Evolutionary conservation across 2,329 filamentous ascomycete species (phyloP).

Genomic region (Penicillium brevicompactum): DNA sequence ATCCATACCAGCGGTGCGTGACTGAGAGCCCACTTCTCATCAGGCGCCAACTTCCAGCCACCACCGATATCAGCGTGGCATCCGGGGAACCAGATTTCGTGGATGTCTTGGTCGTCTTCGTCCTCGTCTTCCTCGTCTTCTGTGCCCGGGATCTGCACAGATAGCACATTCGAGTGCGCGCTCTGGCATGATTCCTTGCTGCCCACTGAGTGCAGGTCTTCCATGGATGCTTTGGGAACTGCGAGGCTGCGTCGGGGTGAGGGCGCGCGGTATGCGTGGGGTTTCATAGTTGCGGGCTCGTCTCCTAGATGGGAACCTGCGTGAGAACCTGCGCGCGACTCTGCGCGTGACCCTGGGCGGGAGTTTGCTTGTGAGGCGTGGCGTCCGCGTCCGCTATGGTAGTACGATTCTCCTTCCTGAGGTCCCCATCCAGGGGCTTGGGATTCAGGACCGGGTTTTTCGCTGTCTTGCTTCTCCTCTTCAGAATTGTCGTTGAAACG

Average conservation of each 20-base stretch:
- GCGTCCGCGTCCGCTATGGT: constrained; percentile 28
- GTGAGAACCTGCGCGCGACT: constrained; percentile 18
- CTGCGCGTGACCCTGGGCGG: neutral
- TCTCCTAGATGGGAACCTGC: constrained; percentile 14
- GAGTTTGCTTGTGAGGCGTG: constrained; percentile 20
- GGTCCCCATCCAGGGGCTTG: constrained; percentile 15
- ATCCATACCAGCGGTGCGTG: constrained; percentile 73
- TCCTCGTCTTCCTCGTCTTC: constrained; percentile 27
- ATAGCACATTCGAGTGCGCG: constrained; percentile 28
- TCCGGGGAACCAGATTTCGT: constrained; percentile 75
- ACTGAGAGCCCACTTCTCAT: constrained; percentile 62
- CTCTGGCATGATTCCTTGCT: constrained; percentile 21
- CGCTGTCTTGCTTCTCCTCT: constrained; percentile 1
- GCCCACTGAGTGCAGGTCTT: constrained; percentile 33
- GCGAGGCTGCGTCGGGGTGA: constrained; percentile 28
- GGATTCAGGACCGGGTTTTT: constrained; percentile 1
- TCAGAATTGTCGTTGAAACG: constrained; percentile 30
- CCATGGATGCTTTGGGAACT: constrained; percentile 32
- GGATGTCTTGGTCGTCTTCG: constrained; percentile 65
- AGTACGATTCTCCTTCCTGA: constrained; percentile 30
- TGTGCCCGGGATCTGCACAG: constrained; percentile 30
- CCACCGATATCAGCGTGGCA: constrained; percentile 79
- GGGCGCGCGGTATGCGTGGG: constrained; percentile 32
- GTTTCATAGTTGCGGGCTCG: constrained; percentile 9
- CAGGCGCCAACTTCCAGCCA: constrained; percentile 65